Conservation (phyloP, 2,329 filamentous ascomycete species). For the Colletotrichum sp. region DNA sequence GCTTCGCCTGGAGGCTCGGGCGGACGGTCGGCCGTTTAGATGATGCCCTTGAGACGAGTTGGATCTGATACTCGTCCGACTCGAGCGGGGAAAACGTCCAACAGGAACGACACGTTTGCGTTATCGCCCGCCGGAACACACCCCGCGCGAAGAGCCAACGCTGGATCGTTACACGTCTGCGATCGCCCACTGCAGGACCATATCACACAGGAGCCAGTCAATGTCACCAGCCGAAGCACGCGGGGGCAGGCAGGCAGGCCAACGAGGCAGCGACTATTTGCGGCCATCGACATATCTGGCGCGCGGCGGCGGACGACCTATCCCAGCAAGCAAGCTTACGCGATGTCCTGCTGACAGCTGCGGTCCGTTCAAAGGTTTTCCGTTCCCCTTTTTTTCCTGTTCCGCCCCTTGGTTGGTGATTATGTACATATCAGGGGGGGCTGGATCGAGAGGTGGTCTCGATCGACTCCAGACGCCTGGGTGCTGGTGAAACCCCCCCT, state of each 20-base stretch:
- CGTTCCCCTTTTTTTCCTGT: background rate
- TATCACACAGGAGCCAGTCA: background rate
- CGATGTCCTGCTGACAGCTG: background rate
- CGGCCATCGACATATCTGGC: background rate
- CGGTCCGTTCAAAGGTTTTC: background rate
- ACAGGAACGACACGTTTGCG: background rate
- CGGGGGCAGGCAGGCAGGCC: background rate
- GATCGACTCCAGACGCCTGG: constrained; percentile 19
- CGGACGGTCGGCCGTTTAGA: background rate
- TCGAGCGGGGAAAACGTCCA: background rate
- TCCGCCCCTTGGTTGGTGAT: background rate
- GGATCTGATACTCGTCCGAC: constrained; percentile 3
- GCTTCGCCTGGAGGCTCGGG: background rate
- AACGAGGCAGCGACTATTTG: background rate
- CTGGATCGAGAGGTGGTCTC: constrained; percentile 10
- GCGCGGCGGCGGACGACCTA: background rate
- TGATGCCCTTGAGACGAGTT: background rate
- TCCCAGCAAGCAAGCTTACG: background rate
- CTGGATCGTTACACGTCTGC: background rate
- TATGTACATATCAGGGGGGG: background rate
- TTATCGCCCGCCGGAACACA: background rate
- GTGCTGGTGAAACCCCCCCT: background rate
- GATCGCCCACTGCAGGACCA: background rate
- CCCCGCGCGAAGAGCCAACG: background rate
- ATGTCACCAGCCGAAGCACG: background rate